Evolutionary conservation across 495 filamentous ascomycete genomes (phyloP).

Genomic region (Parachaetomium inaequale): DNA sequence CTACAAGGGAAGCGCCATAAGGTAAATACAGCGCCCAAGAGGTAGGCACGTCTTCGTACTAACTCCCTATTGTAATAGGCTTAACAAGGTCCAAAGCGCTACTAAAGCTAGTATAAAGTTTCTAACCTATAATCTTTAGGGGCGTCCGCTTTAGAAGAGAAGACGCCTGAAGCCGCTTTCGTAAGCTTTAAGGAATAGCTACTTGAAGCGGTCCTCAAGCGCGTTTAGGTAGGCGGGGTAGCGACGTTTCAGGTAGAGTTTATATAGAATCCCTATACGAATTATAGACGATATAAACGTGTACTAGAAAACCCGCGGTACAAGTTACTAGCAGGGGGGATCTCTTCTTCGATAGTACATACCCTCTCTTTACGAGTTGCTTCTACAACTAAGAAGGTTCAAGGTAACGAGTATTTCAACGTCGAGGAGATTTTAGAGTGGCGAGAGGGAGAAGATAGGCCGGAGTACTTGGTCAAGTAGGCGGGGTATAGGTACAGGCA

Average conservation of each 20-base stretch:
- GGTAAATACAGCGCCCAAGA: slow-evolving; percentile 17
- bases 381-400: slow-evolving; percentile 18
- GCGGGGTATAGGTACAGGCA: slow-evolving; percentile 20
- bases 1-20: slow-evolving; percentile 4
- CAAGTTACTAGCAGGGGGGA: slow-evolving; percentile 20
- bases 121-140: slow-evolving; percentile 10
- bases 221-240: neutral
- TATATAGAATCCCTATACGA: slow-evolving; percentile 11
- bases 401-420: slow-evolving; percentile 8
- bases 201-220: slow-evolving; percentile 10
- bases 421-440: slow-evolving; percentile 3
- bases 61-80: neutral
- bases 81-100: neutral
- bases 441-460: neutral
- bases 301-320: slow-evolving; percentile 13
- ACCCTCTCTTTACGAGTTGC: slow-evolving; percentile 18
- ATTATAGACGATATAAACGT: slow-evolving; percentile 15
- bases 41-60: slow-evolving; percentile 15
- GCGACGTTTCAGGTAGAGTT: slow-evolving; percentile 7
- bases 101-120: neutral
- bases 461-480: slow-evolving; percentile 14
- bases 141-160: slow-evolving; percentile 11
- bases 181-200: slow-evolving; percentile 17
- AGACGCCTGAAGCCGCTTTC: slow-evolving; percentile 11
- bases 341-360: slow-evolving; percentile 14